Evolutionary conservation across 2,329 filamentous ascomycete species (phyloP).

Genomic region (Magnaporthiopsis incrustans): DNA sequence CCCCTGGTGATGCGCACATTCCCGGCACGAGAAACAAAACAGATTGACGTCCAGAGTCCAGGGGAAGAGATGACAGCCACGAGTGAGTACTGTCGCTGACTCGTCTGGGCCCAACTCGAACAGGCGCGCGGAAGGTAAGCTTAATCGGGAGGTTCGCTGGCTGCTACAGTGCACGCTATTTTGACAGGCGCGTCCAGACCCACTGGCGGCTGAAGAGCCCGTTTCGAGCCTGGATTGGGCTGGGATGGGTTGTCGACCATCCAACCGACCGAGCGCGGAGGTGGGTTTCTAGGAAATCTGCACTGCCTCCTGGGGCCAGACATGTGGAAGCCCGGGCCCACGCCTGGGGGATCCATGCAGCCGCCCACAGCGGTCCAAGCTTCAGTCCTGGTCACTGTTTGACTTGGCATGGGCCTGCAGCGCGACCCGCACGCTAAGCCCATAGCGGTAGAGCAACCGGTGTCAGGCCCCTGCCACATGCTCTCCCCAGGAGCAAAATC

Average conservation of each 20-base stretch:
- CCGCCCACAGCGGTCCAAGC: background rate
- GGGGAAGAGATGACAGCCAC: background rate
- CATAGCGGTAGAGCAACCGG: background rate
- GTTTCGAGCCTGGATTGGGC: background rate
- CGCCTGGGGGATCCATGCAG: too few species aligned
- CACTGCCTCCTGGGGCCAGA: background rate
- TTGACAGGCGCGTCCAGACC: too few species aligned
- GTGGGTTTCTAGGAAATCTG: too few species aligned
- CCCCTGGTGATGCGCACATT: too few species aligned
- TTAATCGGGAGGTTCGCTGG: background rate
- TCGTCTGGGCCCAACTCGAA: too few species aligned
- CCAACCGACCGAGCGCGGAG: too few species aligned
- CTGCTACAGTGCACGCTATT: too few species aligned
- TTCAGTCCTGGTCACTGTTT: slow-evolving; percentile 4
- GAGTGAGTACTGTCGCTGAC: too few species aligned
- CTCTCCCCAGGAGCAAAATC: slow-evolving; percentile 2
- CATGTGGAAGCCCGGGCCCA: background rate
- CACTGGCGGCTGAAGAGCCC: background rate
- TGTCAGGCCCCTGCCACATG: background rate
- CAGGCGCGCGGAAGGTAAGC: background rate
- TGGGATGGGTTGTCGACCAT: too few species aligned
- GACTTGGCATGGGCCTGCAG: slow-evolving; percentile 3
- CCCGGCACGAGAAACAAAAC: background rate
- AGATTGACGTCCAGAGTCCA: background rate
- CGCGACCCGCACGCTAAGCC: background rate